Evolutionary conservation across 108 stramenopile species (phyloP), one percentile per base, ranked within the genome.

Genomic region (Pseudonitzschia multiseries): DNA sequence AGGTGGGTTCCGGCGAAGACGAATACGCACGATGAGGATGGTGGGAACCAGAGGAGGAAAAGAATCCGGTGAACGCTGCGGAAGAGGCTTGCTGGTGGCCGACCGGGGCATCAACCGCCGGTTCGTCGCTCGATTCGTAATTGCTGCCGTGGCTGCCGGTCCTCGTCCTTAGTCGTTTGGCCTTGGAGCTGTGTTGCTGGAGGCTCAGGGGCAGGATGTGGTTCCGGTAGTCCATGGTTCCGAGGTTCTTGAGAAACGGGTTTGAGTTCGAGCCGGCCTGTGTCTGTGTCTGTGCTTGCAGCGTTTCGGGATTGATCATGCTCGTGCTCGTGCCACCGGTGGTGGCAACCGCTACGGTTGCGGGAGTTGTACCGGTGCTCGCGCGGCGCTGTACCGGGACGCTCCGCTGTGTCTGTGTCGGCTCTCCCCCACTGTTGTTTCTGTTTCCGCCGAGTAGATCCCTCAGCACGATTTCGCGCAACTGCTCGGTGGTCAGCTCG

Each of bases 181-280:
- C 22, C 54, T 24, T 56, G 54, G 21, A 26, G 10, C 54, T 56
- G 54, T 56, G 54, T 2, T 26, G 54, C 10, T 56, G 24, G 5
- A 56, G 9, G 24, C 24, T 26, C 54, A 56, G 21, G 54, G 54
- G 54, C 5, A 56, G 21, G 10, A 56, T 22, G 54, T 56, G 54
- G 54, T 56, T 56, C 2, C 54, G 54, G 54, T 56, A 56, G 54
- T 56, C 10, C 54, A 56, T 56, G 22, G 26, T 56, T 56, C 54
- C 54, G 22, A 56, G 54, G 22, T 56, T 56, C 54, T 56, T 56
- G 6, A 56, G 10, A 24, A 56, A 56, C 20, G 54, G 54, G 24
- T 56, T 52, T 5, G 14, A 9, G n/a, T 20, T 56, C 20, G 22
- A 4, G 54, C 54, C 24, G 54, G 2, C 20, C 50, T 51, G 36